phyloP scores from a whole-genome alignment of 2,329 filamentous ascomycete species.

The Tolypocladium tropicale region DNA sequence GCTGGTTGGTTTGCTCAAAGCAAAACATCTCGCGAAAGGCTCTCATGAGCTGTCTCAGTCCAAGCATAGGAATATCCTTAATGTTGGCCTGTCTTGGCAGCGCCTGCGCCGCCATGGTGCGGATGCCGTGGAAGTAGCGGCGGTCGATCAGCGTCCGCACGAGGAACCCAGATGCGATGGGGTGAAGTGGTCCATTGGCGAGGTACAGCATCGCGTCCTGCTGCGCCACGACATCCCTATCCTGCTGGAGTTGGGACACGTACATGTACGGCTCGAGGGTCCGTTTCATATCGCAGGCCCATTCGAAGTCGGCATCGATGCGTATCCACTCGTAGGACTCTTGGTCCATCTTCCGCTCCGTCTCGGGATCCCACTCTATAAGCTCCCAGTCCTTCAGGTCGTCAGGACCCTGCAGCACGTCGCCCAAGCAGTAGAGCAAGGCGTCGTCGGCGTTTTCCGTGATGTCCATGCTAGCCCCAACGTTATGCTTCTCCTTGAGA shows the following conservation, averaged over 20 bases:
- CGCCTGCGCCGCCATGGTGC: slow-evolving; percentile 71
- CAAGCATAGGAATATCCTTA: slow-evolving; percentile 60
- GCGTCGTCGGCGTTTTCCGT: slow-evolving; percentile 62
- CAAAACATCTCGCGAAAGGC: slow-evolving; percentile 86
- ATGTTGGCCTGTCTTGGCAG: slow-evolving; percentile 65
- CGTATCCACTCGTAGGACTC: slow-evolving; percentile 99
- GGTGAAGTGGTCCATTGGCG: slow-evolving; percentile 54
- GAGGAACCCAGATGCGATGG: slow-evolving; percentile 80
- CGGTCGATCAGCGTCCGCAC: slow-evolving; percentile 82
- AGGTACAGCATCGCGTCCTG: slow-evolving; percentile 70
- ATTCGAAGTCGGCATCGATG: slow-evolving; percentile 96
- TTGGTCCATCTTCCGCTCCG: slow-evolving; percentile 83
- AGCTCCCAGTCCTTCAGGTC: slow-evolving; percentile 79
- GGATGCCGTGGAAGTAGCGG: slow-evolving; percentile 89
- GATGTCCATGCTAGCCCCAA: slow-evolving; percentile 50
- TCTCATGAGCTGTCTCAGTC: slow-evolving; percentile 73
- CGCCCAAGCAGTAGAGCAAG: slow-evolving; percentile 82
- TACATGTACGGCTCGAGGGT: slow-evolving; percentile 96
- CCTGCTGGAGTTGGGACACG: slow-evolving; percentile 91
- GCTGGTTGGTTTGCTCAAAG: slow-evolving; percentile 65
- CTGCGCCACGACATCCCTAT: slow-evolving; percentile 89
- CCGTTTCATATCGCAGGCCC: slow-evolving; percentile 76
- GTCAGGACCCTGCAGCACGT: slow-evolving; percentile 74
- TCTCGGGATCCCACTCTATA: slow-evolving; percentile 79
- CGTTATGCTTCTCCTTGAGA: slow-evolving; percentile 61